These are phyloP conservation scores for Taxillus chinensis DNA, from an alignment of 164 flowering plant species.

Conservation along the genomic window DNA sequence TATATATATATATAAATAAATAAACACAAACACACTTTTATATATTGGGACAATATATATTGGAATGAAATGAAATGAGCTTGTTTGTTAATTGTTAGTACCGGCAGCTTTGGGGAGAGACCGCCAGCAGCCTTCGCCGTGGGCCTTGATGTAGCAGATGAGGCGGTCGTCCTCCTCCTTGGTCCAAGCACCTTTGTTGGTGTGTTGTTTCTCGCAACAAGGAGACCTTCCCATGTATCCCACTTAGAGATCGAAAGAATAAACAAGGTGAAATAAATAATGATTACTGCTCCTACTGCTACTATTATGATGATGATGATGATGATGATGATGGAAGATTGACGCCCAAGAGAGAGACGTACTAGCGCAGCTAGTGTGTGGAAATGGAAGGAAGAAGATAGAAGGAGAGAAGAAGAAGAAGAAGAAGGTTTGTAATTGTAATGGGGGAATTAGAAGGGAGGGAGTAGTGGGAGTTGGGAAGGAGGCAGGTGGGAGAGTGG, in stretches of 20 bases:
- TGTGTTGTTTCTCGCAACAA: constrained; percentile 27
- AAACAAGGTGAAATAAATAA: too few species aligned
- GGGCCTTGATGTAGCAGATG: constrained; percentile 15
- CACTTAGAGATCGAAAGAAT: background rate
- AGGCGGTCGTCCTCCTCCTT: constrained; percentile 26
- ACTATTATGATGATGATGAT: too few species aligned
- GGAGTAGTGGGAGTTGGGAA: too few species aligned
- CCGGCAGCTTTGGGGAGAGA: constrained; percentile 27
- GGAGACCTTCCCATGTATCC: constrained; percentile 23
- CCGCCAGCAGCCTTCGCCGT: constrained; percentile 26
- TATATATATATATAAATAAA: background rate
- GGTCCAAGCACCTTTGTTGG: constrained; percentile 31
- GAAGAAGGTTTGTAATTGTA: background rate
- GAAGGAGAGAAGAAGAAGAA: background rate
- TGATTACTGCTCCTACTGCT: too few species aligned
- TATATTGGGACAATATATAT: too few species aligned
- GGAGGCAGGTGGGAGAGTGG: background rate
- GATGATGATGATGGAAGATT: too few species aligned
- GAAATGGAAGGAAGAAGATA: background rate
- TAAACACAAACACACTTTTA: background rate
- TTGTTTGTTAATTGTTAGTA: background rate
- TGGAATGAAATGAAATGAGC: too few species aligned
- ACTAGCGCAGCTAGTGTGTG: too few species aligned
- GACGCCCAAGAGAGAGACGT: too few species aligned
- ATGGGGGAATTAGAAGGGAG: too few species aligned